Percentiles rank a stretch among this genome's conserved stretches.
These are phyloP conservation scores for Stramenopiles sp. DNA, from an alignment of 352 stramenopile species.

Conservation along the genomic window DNA sequence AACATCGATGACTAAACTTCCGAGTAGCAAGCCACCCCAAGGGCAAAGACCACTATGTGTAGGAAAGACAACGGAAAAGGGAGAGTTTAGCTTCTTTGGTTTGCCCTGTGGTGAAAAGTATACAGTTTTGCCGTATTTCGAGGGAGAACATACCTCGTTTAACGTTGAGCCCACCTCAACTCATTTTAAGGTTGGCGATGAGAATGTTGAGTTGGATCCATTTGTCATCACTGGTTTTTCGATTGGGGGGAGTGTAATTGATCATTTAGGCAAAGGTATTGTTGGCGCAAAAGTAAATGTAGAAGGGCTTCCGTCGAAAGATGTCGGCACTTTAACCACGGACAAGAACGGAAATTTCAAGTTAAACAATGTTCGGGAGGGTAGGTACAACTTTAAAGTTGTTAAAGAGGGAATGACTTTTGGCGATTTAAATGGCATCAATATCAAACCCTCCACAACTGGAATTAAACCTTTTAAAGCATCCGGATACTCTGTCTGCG, in stretches of 20 bases:
- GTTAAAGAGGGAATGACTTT: slow-evolving; percentile 2
- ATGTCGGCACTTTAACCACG: neutral
- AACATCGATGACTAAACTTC: neutral
- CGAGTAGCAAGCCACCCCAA: neutral
- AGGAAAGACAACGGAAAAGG: neutral
- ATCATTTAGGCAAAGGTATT: slow-evolving; percentile 3
- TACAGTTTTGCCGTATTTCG: neutral
- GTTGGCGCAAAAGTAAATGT: neutral
- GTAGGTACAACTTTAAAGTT: neutral
- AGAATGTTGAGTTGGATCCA: neutral
- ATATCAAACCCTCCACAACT: neutral
- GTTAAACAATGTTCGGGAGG: neutral
- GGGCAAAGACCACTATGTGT: neutral
- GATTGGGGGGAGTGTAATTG: neutral
- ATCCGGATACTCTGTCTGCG: neutral
- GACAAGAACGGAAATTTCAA: neutral
- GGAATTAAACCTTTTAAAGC: neutral
- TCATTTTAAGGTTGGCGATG: neutral
- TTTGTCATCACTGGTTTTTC: slow-evolving; percentile 2
- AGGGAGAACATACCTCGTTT: slow-evolving; percentile 2
- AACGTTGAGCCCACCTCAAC: neutral
- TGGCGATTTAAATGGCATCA: slow-evolving; percentile 1
- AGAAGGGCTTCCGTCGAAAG: neutral
- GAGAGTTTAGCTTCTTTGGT: neutral
- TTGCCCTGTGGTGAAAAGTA: neutral